Conservation (phyloP, 768 basidiomycete species). For the Panaeolus cyanescens region DNA sequence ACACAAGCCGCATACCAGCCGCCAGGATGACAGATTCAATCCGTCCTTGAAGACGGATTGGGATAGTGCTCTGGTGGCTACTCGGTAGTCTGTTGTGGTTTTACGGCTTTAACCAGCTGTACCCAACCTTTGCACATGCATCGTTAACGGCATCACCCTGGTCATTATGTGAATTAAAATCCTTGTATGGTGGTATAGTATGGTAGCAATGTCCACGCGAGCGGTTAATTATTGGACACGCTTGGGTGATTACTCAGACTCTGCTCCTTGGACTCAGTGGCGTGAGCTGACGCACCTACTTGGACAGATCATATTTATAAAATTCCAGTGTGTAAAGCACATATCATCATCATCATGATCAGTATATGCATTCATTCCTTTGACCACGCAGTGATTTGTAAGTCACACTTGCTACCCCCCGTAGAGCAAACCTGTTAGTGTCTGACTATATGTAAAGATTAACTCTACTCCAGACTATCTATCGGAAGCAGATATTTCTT, state of each 20-base stretch:
- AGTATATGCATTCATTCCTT: no score
- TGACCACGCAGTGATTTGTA: neutral
- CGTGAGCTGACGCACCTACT: neutral
- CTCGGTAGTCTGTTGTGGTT: no score
- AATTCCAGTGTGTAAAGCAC: no score
- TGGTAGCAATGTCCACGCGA: neutral
- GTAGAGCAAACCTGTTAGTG: neutral
- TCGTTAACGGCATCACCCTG: neutral
- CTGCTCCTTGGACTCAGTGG: neutral
- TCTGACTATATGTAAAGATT: neutral
- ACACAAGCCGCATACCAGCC: neutral
- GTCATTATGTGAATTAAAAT: neutral
- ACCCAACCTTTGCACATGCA: neutral
- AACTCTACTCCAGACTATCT: neutral
- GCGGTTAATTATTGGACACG: neutral
- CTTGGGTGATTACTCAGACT: neutral
- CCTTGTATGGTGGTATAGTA: neutral
- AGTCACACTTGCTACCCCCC: neutral
- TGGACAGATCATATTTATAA: neutral
- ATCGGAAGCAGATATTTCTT: slow-evolving; percentile 21
- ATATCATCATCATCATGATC: no score
- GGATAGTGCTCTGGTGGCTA: neutral
- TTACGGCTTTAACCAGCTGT: neutral
- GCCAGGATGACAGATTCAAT: slow-evolving; percentile 1
- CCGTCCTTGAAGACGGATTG: neutral